Conservation (phyloP, 2,329 filamentous ascomycete species). For the Fusarium sublunatum region DNA sequence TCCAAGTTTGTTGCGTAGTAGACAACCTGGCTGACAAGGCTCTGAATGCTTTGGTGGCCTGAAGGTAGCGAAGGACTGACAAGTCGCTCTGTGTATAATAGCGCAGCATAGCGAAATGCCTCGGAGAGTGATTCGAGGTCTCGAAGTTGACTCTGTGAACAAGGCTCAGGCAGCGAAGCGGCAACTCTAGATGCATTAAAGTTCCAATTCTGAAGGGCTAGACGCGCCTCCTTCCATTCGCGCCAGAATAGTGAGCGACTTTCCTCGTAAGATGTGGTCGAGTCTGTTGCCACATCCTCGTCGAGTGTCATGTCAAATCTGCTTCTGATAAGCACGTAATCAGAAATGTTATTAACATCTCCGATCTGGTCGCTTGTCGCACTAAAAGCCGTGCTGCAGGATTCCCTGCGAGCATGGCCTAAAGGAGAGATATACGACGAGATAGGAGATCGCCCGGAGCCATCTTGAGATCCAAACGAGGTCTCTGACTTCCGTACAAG, state of each 20-base stretch:
- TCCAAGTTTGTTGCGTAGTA: slow-evolving; percentile 85
- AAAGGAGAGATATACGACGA: slow-evolving; percentile 55
- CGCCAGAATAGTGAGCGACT: slow-evolving; percentile 78
- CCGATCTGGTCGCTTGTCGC: slow-evolving; percentile 45
- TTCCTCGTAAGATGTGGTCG: slow-evolving; percentile 65
- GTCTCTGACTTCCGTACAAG: slow-evolving; percentile 58
- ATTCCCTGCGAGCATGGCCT: slow-evolving; percentile 57
- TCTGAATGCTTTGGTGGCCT: slow-evolving; percentile 81
- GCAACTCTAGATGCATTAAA: slow-evolving; percentile 69
- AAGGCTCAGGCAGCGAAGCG: slow-evolving; percentile 61
- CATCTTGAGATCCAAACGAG: slow-evolving; percentile 23
- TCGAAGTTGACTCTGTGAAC: slow-evolving; percentile 71
- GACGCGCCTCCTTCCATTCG: slow-evolving; percentile 85
- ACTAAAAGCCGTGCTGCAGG: slow-evolving; percentile 36
- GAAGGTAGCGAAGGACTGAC: slow-evolving; percentile 80
- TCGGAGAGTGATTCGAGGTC: slow-evolving; percentile 88
- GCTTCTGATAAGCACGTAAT: slow-evolving; percentile 73
- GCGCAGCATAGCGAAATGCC: slow-evolving; percentile 87
- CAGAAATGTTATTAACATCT: slow-evolving; percentile 55
- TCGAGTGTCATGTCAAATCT: slow-evolving; percentile 69
- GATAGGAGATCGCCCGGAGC: slow-evolving; percentile 50
- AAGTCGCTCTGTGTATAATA: slow-evolving; percentile 90
- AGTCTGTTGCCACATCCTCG: slow-evolving; percentile 63
- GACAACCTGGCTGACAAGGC: slow-evolving; percentile 82
- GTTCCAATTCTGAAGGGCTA: slow-evolving; percentile 82